Base-by-base conservation (phyloP, 78 protist genomes). In the Pigoraptor vietnamica region DNA sequence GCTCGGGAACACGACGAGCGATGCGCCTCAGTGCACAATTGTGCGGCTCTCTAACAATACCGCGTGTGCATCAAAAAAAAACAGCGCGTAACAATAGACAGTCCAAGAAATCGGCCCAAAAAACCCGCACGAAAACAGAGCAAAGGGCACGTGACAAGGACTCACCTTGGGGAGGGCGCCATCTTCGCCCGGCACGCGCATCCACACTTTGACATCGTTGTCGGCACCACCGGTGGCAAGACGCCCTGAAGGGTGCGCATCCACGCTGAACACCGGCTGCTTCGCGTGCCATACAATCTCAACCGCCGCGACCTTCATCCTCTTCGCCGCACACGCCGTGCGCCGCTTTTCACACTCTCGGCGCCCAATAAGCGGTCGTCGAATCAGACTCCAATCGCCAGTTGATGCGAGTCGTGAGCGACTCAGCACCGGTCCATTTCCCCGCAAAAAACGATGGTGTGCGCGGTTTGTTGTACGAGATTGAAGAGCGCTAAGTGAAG, bases 181-280 rank as follows among this genome's bases (percentile, higher is more conserved):
- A 14, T 48, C 67, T 48, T 14, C 67, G 6, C 29, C 6, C 29
- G 67, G 14, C 67, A 48, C 67, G 29, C 6, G 67, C 67, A 48
- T 48, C 92, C 92, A 91, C 35, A 91, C 37, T 10, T 87, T 86
- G 10, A 92, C 90, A 37, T 84, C 89, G 86, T 39, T 86, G 40
- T 92, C 93, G 2, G 89, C 93, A 25, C 93, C 93, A 36, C 48
- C 93, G 2, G 93, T 92, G 24, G 93, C 93, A 25, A 92, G 36
- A 39, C 90, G 14, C 23, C 86, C 1, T 23, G 34, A 34, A 2
- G 6, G 38, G 38, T 79, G 84, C 34, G 32, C 32, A 19, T 79
- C 84, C 32, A 79, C 84, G 84, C 84, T 79, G 84, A 79, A 79
- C 9, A 79, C 84, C 32, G 84, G 84, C 84, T 79, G 6, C n/a